Percentiles rank a stretch among this genome's conserved stretches.
These are phyloP conservation scores for Articulospora tetracladia DNA, from an alignment of 495 filamentous ascomycete genomes.

Conservation along the genomic window DNA sequence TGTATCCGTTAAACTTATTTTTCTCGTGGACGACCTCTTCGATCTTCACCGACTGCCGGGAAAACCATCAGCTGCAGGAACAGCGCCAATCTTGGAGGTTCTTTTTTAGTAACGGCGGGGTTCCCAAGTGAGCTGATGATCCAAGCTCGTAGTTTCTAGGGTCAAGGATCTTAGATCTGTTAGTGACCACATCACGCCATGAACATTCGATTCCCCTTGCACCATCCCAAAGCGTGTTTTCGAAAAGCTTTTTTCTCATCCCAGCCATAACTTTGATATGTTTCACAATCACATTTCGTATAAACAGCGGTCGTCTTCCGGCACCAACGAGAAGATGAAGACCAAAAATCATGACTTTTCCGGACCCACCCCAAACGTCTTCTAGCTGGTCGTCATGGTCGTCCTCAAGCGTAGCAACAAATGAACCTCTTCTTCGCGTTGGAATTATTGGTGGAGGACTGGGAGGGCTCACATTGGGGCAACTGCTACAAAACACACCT, in stretches of 20 bases:
- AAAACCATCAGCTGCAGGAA: neutral
- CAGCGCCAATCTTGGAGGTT: too few species aligned
- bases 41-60: neutral
- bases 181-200: conserved; percentile 4
- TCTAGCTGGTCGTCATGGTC: conserved; percentile 15
- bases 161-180: neutral
- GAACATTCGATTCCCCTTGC: conserved; percentile 1
- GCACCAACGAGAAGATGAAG: neutral
- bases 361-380: conserved; percentile 5
- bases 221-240: neutral
- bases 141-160: neutral
- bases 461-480: conserved; percentile 19
- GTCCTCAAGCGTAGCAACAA: neutral
- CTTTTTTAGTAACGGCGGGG: too few species aligned
- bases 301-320: neutral
- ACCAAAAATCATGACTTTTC: neutral
- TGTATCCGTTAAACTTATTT: neutral
- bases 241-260: neutral
- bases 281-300: neutral
- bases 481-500: conserved; percentile 16
- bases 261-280: too few species aligned
- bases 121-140: too few species aligned
- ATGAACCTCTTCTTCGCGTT: conserved; percentile 6
- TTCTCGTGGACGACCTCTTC: neutral
- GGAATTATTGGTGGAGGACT: conserved; percentile 20